These are phyloP conservation scores for Zea luxurians DNA, from an alignment of 176 grass and related monocot species.

Conservation along the genomic window DNA sequence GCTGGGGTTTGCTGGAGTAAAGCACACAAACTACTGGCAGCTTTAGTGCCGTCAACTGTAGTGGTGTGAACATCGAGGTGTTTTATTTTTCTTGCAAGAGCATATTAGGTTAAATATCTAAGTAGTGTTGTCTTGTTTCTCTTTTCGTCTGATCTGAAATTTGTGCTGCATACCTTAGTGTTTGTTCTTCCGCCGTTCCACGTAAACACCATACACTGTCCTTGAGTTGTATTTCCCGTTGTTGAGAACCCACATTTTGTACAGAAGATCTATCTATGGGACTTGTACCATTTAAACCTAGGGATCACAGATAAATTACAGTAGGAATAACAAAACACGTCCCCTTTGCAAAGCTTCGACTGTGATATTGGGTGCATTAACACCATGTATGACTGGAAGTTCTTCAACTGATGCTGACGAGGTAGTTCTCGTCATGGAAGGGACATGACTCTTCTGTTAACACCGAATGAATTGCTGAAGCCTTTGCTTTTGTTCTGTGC, in stretches of 20 bases:
- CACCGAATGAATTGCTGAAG: not conserved
- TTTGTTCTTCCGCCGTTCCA: conserved; percentile 12
- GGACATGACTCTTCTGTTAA: conserved; percentile 8
- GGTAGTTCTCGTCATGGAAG: conserved; percentile 14
- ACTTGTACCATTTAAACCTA: conserved; percentile 20
- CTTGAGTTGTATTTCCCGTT: not conserved
- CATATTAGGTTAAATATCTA: conserved; percentile 15
- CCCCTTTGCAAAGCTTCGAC: not conserved
- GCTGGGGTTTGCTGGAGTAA: not conserved
- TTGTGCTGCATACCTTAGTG: not conserved
- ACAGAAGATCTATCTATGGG: not conserved
- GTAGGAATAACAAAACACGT: not conserved
- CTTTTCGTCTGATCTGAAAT: conserved; percentile 6
- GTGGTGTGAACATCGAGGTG: not conserved
- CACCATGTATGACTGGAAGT: conserved; percentile 4
- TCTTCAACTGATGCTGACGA: not conserved
- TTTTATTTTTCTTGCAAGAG: not conserved
- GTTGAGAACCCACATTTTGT: conserved; percentile 17
- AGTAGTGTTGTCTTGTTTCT: not conserved
- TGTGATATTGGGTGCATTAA: conserved; percentile 1
- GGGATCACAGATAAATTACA: conserved; percentile 1
- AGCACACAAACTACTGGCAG: not conserved
- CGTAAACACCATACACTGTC: not conserved
- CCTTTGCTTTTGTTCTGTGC: conserved; percentile 17
- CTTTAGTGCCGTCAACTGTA: conserved; percentile 23